These are phyloP conservation scores for Monosporascus ibericus DNA, from an alignment of 2,329 filamentous ascomycete species.

Conservation along the genomic window DNA sequence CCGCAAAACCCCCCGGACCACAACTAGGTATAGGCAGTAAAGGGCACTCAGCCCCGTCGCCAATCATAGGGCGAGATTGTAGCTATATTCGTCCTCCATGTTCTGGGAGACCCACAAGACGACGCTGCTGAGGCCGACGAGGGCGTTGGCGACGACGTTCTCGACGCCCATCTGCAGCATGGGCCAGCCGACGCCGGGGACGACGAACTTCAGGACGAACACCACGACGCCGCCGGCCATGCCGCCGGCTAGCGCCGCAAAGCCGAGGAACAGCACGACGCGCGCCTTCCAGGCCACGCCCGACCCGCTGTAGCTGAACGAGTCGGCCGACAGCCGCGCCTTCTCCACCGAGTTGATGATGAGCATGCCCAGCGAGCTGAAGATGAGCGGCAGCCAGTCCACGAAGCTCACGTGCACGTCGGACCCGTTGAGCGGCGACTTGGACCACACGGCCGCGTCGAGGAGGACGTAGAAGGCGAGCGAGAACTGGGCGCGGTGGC, in stretches of 20 bases:
- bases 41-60: neutral
- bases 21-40: too few species aligned
- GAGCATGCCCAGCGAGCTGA: slow-evolving; percentile 61
- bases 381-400: slow-evolving; percentile 65
- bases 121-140: slow-evolving; percentile 57
- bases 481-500: slow-evolving; percentile 46
- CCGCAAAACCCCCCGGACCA: too few species aligned
- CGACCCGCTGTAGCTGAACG: slow-evolving; percentile 55
- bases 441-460: slow-evolving; percentile 62
- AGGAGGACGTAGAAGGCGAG: slow-evolving; percentile 64
- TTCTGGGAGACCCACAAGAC: slow-evolving; percentile 66
- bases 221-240: slow-evolving; percentile 66
- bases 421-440: slow-evolving; percentile 53
- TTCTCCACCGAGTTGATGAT: slow-evolving; percentile 69
- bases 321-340: slow-evolving; percentile 56
- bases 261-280: slow-evolving; percentile 61
- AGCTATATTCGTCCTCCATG: slow-evolving; percentile 67
- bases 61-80: slow-evolving; percentile 54
- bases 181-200: slow-evolving; percentile 51
- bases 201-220: slow-evolving; percentile 59
- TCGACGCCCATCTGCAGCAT: slow-evolving; percentile 59
- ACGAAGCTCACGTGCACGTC: slow-evolving; percentile 59
- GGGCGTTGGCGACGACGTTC: slow-evolving; percentile 59
- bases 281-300: slow-evolving; percentile 64
- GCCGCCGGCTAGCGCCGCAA: slow-evolving; percentile 58